These are phyloP conservation scores for Graphilbum fragrans DNA, from an alignment of 2,329 filamentous ascomycete genomes.

Conservation along the genomic window DNA sequence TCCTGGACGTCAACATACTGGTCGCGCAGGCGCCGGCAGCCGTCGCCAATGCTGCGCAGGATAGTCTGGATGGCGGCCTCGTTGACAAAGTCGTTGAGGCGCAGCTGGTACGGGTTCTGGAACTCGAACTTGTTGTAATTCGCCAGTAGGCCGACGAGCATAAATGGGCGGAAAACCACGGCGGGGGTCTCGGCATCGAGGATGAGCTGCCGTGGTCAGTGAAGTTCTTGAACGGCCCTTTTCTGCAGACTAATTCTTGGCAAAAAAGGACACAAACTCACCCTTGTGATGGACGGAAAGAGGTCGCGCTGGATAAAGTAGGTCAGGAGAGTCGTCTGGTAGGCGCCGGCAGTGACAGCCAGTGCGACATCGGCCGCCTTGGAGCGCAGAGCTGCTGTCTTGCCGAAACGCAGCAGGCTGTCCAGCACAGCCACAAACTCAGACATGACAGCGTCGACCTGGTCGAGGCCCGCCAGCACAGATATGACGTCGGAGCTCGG, in stretches of 20 bases:
- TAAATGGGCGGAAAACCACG: conserved; percentile 61
- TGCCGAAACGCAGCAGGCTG: conserved; percentile 65
- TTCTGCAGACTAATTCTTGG: neutral
- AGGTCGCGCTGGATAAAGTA: conserved; percentile 93
- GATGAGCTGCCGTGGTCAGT: conserved; percentile 41
- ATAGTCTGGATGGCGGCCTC: conserved; percentile 77
- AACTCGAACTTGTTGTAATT: conserved; percentile 99
- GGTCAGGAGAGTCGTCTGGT: conserved; percentile 84
- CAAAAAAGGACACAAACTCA: conserved; percentile 20
- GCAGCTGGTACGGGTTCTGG: conserved; percentile 87
- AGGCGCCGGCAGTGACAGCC: conserved; percentile 81
- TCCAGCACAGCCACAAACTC: conserved; percentile 81
- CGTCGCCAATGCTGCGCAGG: conserved; percentile 60
- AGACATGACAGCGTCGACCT: conserved; percentile 75
- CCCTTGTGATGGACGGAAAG: conserved; percentile 92
- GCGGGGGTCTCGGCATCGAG: conserved; percentile 60
- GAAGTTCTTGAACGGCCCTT: neutral
- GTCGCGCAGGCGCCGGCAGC: conserved; percentile 55
- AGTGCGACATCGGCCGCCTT: conserved; percentile 74
- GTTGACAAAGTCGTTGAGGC: conserved; percentile 91
- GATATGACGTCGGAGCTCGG: conserved; percentile 91
- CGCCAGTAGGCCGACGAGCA: conserved; percentile 72
- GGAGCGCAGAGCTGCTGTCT: conserved; percentile 54
- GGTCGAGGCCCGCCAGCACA: conserved; percentile 76
- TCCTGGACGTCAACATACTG: conserved; percentile 81